These are phyloP conservation scores for Pythium aphanidermatum DNA, from an alignment of 352 stramenopile species.

Conservation along the genomic window DNA sequence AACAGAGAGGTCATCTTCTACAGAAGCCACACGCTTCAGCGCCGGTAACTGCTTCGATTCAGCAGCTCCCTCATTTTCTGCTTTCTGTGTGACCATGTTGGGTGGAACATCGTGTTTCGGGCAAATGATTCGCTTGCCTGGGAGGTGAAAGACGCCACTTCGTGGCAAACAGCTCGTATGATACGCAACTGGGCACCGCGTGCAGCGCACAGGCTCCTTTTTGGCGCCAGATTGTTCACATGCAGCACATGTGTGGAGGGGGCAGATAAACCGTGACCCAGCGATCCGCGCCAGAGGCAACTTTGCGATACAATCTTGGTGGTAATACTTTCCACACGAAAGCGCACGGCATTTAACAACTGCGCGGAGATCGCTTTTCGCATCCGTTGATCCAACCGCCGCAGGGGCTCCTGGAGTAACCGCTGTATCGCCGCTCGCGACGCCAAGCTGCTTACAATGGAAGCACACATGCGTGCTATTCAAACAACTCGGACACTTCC, in stretches of 20 bases:
- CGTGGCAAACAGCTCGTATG: conserved; percentile 69
- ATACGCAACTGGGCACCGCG: conserved; percentile 73
- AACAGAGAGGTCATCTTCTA: conserved; percentile 7
- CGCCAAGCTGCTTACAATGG: conserved; percentile 62
- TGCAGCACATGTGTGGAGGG: conserved; percentile 70
- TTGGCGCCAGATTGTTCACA: conserved; percentile 74
- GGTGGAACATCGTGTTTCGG: conserved; percentile 36
- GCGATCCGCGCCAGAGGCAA: conserved; percentile 73
- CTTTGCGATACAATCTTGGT: conserved; percentile 73
- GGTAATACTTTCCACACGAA: conserved; percentile 84
- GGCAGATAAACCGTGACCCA: conserved; percentile 79
- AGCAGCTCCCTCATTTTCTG: not conserved
- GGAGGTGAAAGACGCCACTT: conserved; percentile 43
- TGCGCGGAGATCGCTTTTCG: conserved; percentile 5
- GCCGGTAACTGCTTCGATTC: conserved; percentile 8
- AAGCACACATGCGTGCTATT: conserved; percentile 66
- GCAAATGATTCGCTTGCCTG: conserved; percentile 72
- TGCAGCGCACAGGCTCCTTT: conserved; percentile 75
- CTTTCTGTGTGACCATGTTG: not conserved
- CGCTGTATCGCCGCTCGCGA: conserved; percentile 19
- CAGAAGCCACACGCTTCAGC: conserved; percentile 5
- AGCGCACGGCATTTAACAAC: conserved; percentile 76
- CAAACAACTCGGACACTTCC: conserved; percentile 57
- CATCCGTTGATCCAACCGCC: not conserved
- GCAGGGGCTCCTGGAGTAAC: not conserved